These are phyloP conservation scores for Rhizophlyctis rosea DNA, from an alignment of 192 early-diverging fungal genomes.

Conservation along the genomic window DNA sequence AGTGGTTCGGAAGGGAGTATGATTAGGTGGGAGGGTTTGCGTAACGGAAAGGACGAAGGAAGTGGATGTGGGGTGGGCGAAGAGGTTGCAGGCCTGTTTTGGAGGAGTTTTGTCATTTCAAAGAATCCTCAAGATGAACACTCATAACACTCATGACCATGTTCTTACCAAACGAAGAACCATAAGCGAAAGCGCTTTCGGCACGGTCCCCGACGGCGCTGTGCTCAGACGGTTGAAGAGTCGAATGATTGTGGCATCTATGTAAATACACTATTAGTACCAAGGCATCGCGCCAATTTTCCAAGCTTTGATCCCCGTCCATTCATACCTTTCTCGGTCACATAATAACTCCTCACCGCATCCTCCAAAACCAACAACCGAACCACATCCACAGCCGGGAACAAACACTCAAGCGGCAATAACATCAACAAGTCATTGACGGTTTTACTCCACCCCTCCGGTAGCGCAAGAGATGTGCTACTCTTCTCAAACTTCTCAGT, in stretches of 20 bases:
- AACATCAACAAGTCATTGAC: slow-evolving; percentile 32
- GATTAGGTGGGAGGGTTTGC: background rate
- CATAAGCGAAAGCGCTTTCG: slow-evolving; percentile 57
- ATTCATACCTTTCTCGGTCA: slow-evolving; percentile 24
- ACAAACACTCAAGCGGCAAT: slow-evolving; percentile 47
- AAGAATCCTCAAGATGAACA: slow-evolving; percentile 1
- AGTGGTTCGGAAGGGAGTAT: slow-evolving; percentile 44
- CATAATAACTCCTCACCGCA: slow-evolving; percentile 42
- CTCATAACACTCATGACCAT: no score
- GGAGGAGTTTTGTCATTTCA: slow-evolving; percentile 3
- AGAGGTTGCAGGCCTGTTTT: slow-evolving; percentile 53
- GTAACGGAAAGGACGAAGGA: slow-evolving; percentile 29
- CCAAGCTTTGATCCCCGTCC: no score
- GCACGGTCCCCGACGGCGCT: no score
- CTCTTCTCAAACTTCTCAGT: slow-evolving; percentile 7
- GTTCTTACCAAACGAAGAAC: slow-evolving; percentile 52
- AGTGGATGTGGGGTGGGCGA: slow-evolving; percentile 37
- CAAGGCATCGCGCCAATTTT: no score
- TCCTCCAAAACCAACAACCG: slow-evolving; percentile 52
- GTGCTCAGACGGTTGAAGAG: slow-evolving; percentile 25
- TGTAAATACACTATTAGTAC: no score
- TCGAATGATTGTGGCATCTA: slow-evolving; percentile 20
- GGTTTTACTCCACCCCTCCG: slow-evolving; percentile 28
- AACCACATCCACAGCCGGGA: slow-evolving; percentile 65
- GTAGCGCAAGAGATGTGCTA: slow-evolving; percentile 13